A percentile compares a stretch with the other conserved stretches of the same genome.
These are phyloP conservation scores for Penicillium simplicissimum DNA, from an alignment of 495 filamentous ascomycete species.

Conservation along the genomic window DNA sequence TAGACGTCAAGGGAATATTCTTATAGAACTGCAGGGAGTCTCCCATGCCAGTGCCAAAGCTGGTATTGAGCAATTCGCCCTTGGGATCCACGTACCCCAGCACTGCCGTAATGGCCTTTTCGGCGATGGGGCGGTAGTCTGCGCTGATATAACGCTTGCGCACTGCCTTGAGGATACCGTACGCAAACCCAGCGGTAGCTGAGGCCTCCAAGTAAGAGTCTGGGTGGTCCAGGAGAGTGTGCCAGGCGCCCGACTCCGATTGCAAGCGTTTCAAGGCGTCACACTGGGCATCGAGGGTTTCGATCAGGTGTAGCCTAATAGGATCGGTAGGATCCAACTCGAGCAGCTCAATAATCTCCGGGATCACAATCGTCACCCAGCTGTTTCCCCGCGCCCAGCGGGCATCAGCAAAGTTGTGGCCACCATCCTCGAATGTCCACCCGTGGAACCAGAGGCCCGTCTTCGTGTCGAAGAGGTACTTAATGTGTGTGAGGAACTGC, in stretches of 20 bases:
- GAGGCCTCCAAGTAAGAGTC: slow-evolving; percentile 68
- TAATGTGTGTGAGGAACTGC: slow-evolving; percentile 70
- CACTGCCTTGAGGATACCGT: slow-evolving; percentile 69
- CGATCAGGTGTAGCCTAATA: slow-evolving; percentile 58
- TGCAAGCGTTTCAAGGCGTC: slow-evolving; percentile 59
- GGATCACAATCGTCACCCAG: slow-evolving; percentile 75
- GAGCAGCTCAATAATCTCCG: slow-evolving; percentile 69
- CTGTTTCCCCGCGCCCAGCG: slow-evolving; percentile 67
- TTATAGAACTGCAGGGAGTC: slow-evolving; percentile 66
- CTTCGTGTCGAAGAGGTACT: slow-evolving; percentile 68
- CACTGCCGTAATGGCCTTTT: slow-evolving; percentile 61
- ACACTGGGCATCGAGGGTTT: slow-evolving; percentile 63
- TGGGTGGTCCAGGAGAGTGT: slow-evolving; percentile 64
- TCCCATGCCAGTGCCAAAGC: slow-evolving; percentile 75
- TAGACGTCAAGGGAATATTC: slow-evolving; percentile 65
- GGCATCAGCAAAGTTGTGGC: slow-evolving; percentile 70
- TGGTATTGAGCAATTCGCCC: slow-evolving; percentile 67
- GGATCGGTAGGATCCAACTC: slow-evolving; percentile 57
- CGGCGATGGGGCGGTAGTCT: slow-evolving; percentile 50
- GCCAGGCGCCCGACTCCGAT: slow-evolving; percentile 60
- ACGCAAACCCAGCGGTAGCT: slow-evolving; percentile 75
- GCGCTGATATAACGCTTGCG: slow-evolving; percentile 64
- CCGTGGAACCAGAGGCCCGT: slow-evolving; percentile 73
- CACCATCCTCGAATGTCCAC: slow-evolving; percentile 66
- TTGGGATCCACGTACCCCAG: slow-evolving; percentile 57